These are phyloP conservation scores for Albatrellus ellisii DNA, from an alignment of 768 basidiomycete genomes.

Conservation along the genomic window DNA sequence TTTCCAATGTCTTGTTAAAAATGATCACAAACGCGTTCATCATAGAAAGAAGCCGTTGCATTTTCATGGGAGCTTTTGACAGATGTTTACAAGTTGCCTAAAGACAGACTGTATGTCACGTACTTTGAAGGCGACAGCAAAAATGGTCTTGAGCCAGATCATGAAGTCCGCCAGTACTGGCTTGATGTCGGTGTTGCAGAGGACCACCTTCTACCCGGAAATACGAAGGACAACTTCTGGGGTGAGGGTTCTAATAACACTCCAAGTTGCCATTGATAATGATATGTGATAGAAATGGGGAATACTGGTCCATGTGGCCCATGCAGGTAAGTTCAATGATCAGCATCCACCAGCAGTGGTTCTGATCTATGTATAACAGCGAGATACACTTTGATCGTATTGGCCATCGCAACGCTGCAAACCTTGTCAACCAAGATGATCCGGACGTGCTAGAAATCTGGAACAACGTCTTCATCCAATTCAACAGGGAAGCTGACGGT, in stretches of 20 bases:
- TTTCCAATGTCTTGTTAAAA: neutral
- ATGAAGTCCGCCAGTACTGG: slow-evolving; percentile 84
- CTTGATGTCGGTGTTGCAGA: slow-evolving; percentile 78
- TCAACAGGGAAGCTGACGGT: slow-evolving; percentile 88
- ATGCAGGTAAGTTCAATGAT: slow-evolving; percentile 48
- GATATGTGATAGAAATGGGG: slow-evolving; percentile 74
- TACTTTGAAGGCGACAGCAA: slow-evolving; percentile 95
- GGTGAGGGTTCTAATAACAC: slow-evolving; percentile 35
- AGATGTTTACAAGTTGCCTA: slow-evolving; percentile 73
- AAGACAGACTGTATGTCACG: slow-evolving; percentile 89
- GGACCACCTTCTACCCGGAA: slow-evolving; percentile 85
- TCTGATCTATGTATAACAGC: slow-evolving; percentile 30
- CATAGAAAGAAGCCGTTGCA: slow-evolving; percentile 79
- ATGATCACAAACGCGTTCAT: slow-evolving; percentile 3
- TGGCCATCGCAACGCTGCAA: slow-evolving; percentile 90
- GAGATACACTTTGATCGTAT: slow-evolving; percentile 97
- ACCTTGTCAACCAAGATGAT: slow-evolving; percentile 92
- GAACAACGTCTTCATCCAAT: slow-evolving; percentile 99
- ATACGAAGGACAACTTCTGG: slow-evolving; percentile 99
- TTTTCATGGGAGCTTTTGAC: slow-evolving; percentile 96
- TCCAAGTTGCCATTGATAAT: neutral
- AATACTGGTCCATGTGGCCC: slow-evolving; percentile 97
- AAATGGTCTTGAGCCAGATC: slow-evolving; percentile 75
- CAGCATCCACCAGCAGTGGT: neutral
- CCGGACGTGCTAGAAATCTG: slow-evolving; percentile 96